Evolutionary conservation across 1,139 yeast species (phyloP).

Genomic region (Taphrina flavorubra): DNA sequence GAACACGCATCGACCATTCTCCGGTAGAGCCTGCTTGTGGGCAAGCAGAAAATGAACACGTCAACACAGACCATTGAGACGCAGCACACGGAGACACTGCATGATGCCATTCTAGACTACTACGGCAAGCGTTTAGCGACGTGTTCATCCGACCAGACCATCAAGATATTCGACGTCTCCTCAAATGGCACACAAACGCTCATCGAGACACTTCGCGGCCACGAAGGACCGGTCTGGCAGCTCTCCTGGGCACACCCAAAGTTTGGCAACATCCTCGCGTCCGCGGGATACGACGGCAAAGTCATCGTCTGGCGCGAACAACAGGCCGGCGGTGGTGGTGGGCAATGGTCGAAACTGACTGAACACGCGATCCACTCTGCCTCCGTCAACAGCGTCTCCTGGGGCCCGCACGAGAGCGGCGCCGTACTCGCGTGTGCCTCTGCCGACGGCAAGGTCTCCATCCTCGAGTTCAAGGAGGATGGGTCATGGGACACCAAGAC

Average conservation of each 20-base stretch:
- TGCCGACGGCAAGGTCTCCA: conserved; percentile 89
- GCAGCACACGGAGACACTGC: conserved; percentile 52
- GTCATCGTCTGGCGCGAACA: conserved; percentile 96
- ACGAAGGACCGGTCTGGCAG: conserved; percentile 99
- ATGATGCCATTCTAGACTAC: conserved; percentile 95
- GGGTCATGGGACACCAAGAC: conserved; percentile 73
- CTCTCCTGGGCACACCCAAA: conserved; percentile 99
- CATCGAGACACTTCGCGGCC: conserved; percentile 52
- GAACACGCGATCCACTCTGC: conserved; percentile 90
- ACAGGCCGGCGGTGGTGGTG: conserved; percentile 59
- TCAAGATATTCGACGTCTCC: conserved; percentile 80
- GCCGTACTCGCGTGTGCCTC: conserved; percentile 89
- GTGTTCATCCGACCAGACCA: conserved; percentile 91
- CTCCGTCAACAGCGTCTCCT: conserved; percentile 87
- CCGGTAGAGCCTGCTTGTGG: neutral
- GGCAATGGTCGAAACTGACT: conserved; percentile 82
- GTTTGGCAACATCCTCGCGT: conserved; percentile 91
- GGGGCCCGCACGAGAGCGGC: conserved; percentile 94
- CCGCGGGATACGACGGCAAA: conserved; percentile 93
- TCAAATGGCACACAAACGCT: conserved; percentile 23
- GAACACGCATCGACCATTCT: neutral
- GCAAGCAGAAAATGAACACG: conserved; percentile 14
- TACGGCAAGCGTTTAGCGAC: conserved; percentile 95
- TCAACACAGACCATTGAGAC: conserved; percentile 36
- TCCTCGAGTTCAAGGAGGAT: conserved; percentile 88